Percentiles rank a stretch among this genome's conserved stretches.
Evolutionary conservation across 2,329 filamentous ascomycete species (phyloP).

Genomic region (Monascus ruber): DNA sequence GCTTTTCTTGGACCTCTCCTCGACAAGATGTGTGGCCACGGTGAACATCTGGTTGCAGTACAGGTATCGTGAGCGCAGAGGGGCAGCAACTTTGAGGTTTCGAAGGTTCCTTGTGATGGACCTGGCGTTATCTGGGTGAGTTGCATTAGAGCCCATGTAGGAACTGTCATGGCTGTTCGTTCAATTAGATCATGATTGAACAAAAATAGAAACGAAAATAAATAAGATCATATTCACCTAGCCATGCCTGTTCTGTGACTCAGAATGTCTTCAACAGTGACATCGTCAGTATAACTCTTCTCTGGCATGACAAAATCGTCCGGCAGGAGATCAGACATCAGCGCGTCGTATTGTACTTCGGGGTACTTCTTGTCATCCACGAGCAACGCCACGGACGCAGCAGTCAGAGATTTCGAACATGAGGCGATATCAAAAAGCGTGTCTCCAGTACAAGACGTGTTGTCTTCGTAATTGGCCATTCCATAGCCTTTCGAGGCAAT

Average conservation of each 20-base stretch:
- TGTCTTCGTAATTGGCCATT: no score
- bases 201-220: constrained; percentile 3
- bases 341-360: constrained; percentile 36
- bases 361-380: constrained; percentile 27
- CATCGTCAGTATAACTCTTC: constrained; percentile 35
- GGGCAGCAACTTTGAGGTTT: constrained; percentile 33
- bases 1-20: constrained; percentile 27
- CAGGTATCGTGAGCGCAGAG: constrained; percentile 35
- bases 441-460: constrained; percentile 9
- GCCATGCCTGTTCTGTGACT: constrained; percentile 43
- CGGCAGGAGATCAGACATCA: constrained; percentile 36
- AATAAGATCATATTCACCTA: constrained; percentile 20
- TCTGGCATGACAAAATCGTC: constrained; percentile 44
- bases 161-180: constrained; percentile 21
- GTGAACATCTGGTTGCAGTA: constrained; percentile 45
- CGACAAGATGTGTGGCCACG: constrained; percentile 36
- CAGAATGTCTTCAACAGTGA: constrained; percentile 45
- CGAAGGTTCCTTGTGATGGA: constrained; percentile 36
- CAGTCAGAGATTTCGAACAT: constrained; percentile 15
- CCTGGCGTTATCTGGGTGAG: constrained; percentile 17
- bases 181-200: not conserved
- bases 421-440: constrained; percentile 16
- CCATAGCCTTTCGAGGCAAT: no score
- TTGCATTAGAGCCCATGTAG: constrained; percentile 19
- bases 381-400: constrained; percentile 26